Evolutionary conservation across 306 rosid genomes (phyloP).

Genomic region (Parietaria judaica): DNA sequence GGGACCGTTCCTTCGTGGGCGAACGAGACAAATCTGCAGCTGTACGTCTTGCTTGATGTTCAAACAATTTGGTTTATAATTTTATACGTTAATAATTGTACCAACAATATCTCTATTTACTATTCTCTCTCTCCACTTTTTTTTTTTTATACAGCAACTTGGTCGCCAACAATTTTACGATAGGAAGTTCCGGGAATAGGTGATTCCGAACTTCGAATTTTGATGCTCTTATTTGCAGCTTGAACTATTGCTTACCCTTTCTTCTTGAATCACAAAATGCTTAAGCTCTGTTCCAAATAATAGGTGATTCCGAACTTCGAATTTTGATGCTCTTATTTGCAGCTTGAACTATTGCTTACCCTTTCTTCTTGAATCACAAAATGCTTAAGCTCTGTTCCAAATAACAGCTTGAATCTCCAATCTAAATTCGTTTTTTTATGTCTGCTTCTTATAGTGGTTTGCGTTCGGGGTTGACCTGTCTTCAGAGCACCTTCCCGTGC

Average conservation of each 20-base stretch:
- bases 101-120: no score
- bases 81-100: background rate
- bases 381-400: background rate
- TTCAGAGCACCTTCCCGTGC: constrained; percentile 65
- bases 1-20: constrained; percentile 82
- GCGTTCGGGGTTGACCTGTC: constrained; percentile 57
- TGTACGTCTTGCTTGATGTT: constrained; percentile 32
- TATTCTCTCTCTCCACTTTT: background rate
- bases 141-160: constrained; percentile 41
- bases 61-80: background rate
- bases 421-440: constrained; percentile 6
- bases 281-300: background rate
- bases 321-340: background rate
- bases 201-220: constrained; percentile 12
- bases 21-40: constrained; percentile 31
- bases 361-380: background rate
- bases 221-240: background rate
- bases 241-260: background rate
- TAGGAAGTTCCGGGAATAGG: constrained; percentile 49
- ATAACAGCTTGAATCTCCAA: no score
- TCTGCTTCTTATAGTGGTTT: constrained; percentile 29
- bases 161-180: constrained; percentile 64
- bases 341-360: background rate
- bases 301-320: background rate
- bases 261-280: background rate